phyloP scores from a whole-genome alignment of 2,329 filamentous ascomycete species.

The Cladosporium sp. region DNA sequence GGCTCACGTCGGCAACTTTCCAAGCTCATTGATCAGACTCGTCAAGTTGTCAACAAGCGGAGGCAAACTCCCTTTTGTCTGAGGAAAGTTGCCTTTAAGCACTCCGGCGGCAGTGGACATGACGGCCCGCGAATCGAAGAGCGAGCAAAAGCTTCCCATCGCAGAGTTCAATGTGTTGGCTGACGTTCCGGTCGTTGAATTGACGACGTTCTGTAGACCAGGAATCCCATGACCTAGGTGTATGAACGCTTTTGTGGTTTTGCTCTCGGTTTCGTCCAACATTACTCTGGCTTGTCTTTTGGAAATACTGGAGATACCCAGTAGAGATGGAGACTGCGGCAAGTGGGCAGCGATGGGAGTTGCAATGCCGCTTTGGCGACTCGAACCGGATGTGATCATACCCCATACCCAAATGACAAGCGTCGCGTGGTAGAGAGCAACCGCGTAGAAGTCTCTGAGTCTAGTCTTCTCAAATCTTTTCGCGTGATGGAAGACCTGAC shows the following conservation, averaged over 20 bases:
- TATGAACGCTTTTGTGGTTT: constrained; percentile 54
- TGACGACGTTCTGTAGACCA: constrained; percentile 40
- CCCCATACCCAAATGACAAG: constrained; percentile 66
- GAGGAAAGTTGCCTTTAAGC: constrained; percentile 47
- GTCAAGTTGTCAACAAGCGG: constrained; percentile 63
- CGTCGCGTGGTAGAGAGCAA: constrained; percentile 63
- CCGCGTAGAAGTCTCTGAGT: constrained; percentile 59
- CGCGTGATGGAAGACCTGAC: constrained; percentile 59
- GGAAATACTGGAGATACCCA: neutral
- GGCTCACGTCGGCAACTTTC: constrained; percentile 6
- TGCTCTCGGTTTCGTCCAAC: constrained; percentile 53
- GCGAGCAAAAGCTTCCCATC: constrained; percentile 22
- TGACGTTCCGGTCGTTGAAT: constrained; percentile 25
- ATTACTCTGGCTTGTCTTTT: constrained; percentile 10
- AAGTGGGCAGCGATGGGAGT: constrained; percentile 9
- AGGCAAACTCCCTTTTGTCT: constrained; percentile 35
- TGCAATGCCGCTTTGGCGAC: constrained; percentile 29
- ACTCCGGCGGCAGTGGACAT: constrained; percentile 57
- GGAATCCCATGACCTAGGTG: constrained; percentile 53
- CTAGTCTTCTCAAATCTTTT: constrained; percentile 23
- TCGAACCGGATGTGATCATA: constrained; percentile 37
- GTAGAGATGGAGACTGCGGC: neutral
- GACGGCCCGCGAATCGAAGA: constrained; percentile 53
- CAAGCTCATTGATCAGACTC: constrained; percentile 55
- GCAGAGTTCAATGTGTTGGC: neutral